Percentiles rank a stretch among this genome's conserved stretches.
Evolutionary conservation across 2,329 filamentous ascomycete species (phyloP).

Genomic region (Hawksworthiomyces lignivorus): DNA sequence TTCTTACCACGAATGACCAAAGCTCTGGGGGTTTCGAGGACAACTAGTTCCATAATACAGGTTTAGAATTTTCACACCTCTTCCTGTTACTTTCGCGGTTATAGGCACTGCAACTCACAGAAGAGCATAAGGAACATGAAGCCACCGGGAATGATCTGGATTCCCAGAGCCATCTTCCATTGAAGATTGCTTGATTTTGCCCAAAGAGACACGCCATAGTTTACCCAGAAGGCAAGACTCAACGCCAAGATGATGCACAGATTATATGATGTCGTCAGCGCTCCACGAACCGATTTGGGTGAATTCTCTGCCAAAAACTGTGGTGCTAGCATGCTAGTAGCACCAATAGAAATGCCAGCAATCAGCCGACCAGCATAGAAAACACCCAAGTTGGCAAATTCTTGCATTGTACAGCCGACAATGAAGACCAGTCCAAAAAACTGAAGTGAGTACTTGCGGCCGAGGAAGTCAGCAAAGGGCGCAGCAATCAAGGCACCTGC

Average conservation of each 20-base stretch:
- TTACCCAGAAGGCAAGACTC: conserved; percentile 25
- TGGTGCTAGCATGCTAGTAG: conserved; percentile 30
- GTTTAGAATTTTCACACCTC: conserved; percentile 5
- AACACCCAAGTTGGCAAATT: conserved; percentile 26
- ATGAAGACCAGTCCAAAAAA: conserved; percentile 25
- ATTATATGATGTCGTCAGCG: conserved; percentile 32
- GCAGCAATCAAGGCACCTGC: conserved; percentile 29
- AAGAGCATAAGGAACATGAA: conserved; percentile 27
- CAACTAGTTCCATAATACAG: conserved; percentile 13
- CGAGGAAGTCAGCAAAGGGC: conserved; percentile 28
- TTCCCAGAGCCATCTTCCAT: conserved; percentile 29
- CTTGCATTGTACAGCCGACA: conserved; percentile 26
- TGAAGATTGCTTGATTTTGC: conserved; percentile 24
- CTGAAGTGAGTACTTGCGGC: conserved; percentile 23
- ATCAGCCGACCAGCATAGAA: conserved; percentile 30
- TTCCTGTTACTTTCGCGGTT: no score
- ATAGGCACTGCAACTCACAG: conserved; percentile 13
- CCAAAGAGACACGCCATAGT: conserved; percentile 21
- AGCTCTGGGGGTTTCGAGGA: conserved; percentile 26
- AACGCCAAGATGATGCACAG: conserved; percentile 30
- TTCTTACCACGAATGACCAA: conserved; percentile 28
- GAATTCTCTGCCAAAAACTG: conserved; percentile 33
- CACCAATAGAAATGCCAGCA: conserved; percentile 27
- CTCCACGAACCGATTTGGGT: conserved; percentile 31
- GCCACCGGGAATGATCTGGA: conserved; percentile 30